Conservation (phyloP, 371 early-diverging fungal genomes). For the Apophysomyces trapeziformis region DNA sequence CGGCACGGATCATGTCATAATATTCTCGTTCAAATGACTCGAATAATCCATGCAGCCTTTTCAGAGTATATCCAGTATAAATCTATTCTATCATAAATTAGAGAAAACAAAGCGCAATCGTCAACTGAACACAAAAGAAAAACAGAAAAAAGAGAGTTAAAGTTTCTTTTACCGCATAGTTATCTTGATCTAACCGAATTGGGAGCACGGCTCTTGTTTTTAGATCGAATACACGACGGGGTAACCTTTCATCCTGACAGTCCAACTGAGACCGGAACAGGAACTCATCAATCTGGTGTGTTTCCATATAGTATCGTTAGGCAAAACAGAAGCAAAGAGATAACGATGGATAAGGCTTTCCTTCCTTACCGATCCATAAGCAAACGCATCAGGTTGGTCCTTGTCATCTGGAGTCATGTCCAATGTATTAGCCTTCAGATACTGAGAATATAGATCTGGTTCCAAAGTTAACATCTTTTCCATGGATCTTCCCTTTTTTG, state of each 20-base stretch:
- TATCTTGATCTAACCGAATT: slow-evolving; percentile 79
- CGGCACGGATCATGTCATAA: slow-evolving; percentile 91
- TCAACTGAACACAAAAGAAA: no score
- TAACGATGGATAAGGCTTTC: no score
- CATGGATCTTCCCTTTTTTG: slow-evolving; percentile 77
- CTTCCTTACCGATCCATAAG: slow-evolving; percentile 45
- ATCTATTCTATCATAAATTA: slow-evolving; percentile 28
- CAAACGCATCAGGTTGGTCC: slow-evolving; percentile 55
- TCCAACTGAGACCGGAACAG: slow-evolving; percentile 92
- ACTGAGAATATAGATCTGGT: slow-evolving; percentile 67
- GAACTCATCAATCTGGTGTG: slow-evolving; percentile 54
- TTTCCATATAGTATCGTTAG: no score
- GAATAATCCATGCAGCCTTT: slow-evolving; percentile 62
- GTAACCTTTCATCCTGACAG: slow-evolving; percentile 78
- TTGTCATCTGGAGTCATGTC: slow-evolving; percentile 42
- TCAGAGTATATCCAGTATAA: slow-evolving; percentile 64
- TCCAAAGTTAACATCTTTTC: slow-evolving; percentile 81
- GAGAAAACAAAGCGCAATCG: no score
- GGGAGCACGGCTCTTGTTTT: slow-evolving; percentile 91
- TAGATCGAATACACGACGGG: slow-evolving; percentile 86
- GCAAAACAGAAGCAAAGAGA: no score
- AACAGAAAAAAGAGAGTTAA: no score
- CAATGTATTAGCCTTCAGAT: slow-evolving; percentile 60
- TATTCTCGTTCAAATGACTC: slow-evolving; percentile 93
- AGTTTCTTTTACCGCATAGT: slow-evolving; percentile 61